Evolutionary conservation across 345 rosid species (phyloP), one percentile per base, ranked within the genome.

Genomic region (Psidium guajava): DNA sequence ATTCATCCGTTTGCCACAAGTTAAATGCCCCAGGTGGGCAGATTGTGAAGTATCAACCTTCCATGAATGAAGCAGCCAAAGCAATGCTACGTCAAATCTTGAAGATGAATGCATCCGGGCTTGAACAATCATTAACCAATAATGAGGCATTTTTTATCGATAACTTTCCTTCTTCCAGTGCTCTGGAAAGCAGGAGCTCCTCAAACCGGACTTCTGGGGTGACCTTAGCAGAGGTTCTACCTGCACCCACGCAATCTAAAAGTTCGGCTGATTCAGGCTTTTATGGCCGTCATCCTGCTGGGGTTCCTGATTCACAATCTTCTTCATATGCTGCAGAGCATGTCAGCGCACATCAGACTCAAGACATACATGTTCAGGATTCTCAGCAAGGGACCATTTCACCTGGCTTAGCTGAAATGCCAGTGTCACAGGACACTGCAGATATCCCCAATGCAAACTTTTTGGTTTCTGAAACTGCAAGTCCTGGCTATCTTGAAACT

Each of bases 31-130:
- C 87, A 77, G 91, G 92, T 87, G 92, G 95, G 11, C 96, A 93
- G 88, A 93, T 96, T 85, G 90, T 96, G 85, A 95, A 91, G 86
- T 96, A 90, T 86, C 94, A 93, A 86, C 98, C 98, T 86, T 87
- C 88, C 32, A 81, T 93, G 85, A 93, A 91, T 82, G 96, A 94
- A 69, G 94, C 98, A 83, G 96, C 96, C 14, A 90, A 93, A 87
- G 90, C 89, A 53, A 93, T 96, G 95, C 88, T 94, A 55, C 86
- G 90, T 84, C 93, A 94, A 88, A 92, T 95, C 82, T 82, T 93
- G 89, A 91, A 94, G 82, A 87, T 89, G 83, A 90, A 93, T 74
- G 61, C 87, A 64, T 90, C 95, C 21, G 88, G 86, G 89, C 85
- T 77, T 81, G 96, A 93, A 87, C 86, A 95, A 11, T 90, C 86